Conservation (phyloP, 441 rosid species). For the Viola pubescens region DNA sequence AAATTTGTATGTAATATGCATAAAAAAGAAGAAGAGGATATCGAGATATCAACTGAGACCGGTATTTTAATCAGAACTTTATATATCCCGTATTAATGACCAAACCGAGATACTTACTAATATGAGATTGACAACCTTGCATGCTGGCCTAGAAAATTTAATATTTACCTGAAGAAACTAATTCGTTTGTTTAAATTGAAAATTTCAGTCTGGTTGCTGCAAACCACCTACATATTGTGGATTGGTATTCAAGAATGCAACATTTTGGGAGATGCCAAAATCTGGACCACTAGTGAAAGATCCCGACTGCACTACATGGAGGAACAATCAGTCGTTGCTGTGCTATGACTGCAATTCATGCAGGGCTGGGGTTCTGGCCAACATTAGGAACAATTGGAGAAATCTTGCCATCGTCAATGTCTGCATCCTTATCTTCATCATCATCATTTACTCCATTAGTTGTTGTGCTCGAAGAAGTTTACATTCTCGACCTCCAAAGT, state of each 20-base stretch:
- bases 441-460: constrained; percentile 17
- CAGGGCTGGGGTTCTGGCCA: constrained; percentile 43
- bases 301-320: constrained; percentile 31
- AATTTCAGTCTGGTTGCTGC: constrained; percentile 34
- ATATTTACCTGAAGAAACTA: neutral
- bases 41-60: too few species aligned
- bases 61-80: too few species aligned
- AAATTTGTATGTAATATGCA: too few species aligned
- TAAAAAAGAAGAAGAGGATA: too few species aligned
- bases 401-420: constrained; percentile 28
- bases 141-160: too few species aligned
- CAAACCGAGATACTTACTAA: too few species aligned
- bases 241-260: constrained; percentile 10
- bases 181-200: too few species aligned
- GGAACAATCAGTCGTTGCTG: constrained; percentile 22
- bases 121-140: too few species aligned
- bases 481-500: constrained; percentile 3
- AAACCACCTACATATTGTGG: constrained; percentile 30
- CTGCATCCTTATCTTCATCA: constrained; percentile 24
- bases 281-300: neutral
- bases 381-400: constrained; percentile 44
- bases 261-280: constrained; percentile 14
- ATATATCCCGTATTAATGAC: too few species aligned
- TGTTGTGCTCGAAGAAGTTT: constrained; percentile 16
- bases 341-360: constrained; percentile 54